Evolutionary conservation across 1,284 basidiomycete species (phyloP), one percentile per base, ranked within the genome.

Genomic region (Cryptococcus amylolentus): DNA sequence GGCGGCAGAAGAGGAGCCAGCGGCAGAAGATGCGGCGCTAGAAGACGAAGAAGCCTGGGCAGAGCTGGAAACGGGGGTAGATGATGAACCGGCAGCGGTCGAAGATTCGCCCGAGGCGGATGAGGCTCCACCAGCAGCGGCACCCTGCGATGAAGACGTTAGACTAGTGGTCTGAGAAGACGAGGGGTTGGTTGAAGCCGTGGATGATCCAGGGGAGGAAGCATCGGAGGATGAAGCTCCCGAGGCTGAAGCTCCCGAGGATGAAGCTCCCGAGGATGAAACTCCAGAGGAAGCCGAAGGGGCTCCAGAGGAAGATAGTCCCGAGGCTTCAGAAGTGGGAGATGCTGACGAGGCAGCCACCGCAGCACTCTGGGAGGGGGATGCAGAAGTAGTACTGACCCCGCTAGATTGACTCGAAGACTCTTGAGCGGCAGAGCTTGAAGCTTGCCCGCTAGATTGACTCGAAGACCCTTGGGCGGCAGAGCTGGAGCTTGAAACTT

Each of bases 281-380:
- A 31, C 41, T 37, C 31, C 35, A 40, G 40, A 20, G 48, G 49
- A 28, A 6, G 48, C 23, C 26, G 54, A 41, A 38, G 44, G 18
- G 18, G 57, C 26, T 14, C 44, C 40, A 20, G 45, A 49, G 23
- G 23, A 23, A 23, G 23, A 23, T 23, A 23, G 23, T 23, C 23
- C 23, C 23, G 23, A 23, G 23, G 23, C 23, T 23, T 23, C 23
- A 9, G 35, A 26, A 31, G 50, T 48, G n/a, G 45, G 49, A 27
- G 55, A 50, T 40, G 38, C 35, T 18, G 52, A 56, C 12, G 57
- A 51, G 16, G 51, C 46, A 14, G 49, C 51, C 13, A 53, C 51
- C 35, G 45, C 46, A 14, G 45, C 26, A n/a, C 39, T 35, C 31
- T 35, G 31, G 31, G 31, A 35, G 10, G 31, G 20, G 49, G 20